Base-by-base conservation (phyloP, 129 eudicot genomes). In the Oenanthe sinensis region DNA sequence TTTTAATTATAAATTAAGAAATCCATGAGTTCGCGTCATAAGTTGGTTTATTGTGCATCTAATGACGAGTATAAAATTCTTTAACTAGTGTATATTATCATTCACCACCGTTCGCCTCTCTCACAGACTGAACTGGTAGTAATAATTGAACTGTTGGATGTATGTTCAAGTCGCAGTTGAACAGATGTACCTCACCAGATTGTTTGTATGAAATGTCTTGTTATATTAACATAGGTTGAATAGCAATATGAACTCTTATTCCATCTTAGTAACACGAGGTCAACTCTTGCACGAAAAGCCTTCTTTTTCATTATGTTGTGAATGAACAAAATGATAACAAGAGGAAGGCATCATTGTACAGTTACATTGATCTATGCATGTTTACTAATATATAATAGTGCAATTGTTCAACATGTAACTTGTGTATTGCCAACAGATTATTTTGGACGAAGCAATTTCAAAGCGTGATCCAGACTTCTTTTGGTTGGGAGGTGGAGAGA, bases 401-500 rank as follows among this genome's bases (percentile, higher is more conserved):
- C 44, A 49, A 40, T 19, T 55, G 24, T 78, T 37, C 24, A n/a
- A n/a, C n/a, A 8, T 36, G 8, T 33, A 50, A 28, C 15, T 33
- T 80, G 48, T 79, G 37, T 36, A 71, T 50, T 58, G 62, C 28
- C 78, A 77, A 16, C 83, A 96, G 99, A 96, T 96, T 76, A 96
- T 96, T 79, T 79, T 96, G 89, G 99, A 96, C 50, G 99, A 96
- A 90, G 97, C 97, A 77, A 92, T 96, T 96, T 90, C n/a, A n/a
- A n/a, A n/a, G n/a, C n/a, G n/a, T 44, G 54, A 80, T 76, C 96
- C 97, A 8, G 93, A 90, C 68, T 96, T 80, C 87, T 96, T 96
- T 86, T 95, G 99, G 99, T 75, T 96, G 82, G 99, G 99, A 44
- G 99, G 99, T 50, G 99, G 97, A 40, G 97, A 96, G 72, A 82